These are phyloP conservation scores for Aspergillus coremiiformis DNA, from an alignment of 495 filamentous ascomycete species.

Conservation along the genomic window DNA sequence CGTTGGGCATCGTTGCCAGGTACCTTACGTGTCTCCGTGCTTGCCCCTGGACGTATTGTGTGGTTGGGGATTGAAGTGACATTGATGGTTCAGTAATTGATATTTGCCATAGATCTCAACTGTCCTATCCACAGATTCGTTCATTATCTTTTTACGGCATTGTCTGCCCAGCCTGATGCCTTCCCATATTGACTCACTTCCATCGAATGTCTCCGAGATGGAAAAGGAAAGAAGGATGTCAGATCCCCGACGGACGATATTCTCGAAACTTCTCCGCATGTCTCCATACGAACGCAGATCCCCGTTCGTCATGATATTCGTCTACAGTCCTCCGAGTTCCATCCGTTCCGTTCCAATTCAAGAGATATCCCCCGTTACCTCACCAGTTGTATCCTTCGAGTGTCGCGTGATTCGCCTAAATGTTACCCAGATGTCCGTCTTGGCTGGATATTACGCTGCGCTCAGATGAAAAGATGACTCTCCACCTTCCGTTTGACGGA, in stretches of 20 bases:
- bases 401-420: neutral
- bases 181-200: no score
- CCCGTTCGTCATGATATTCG: neutral
- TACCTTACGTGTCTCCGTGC: no score
- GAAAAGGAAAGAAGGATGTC: neutral
- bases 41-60: no score
- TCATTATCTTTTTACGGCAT: no score
- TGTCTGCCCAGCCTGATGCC: no score
- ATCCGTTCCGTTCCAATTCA: conserved; percentile 6
- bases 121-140: no score
- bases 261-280: neutral
- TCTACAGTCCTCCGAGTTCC: neutral
- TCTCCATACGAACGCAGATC: neutral
- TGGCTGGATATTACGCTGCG: neutral
- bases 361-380: conserved; percentile 7
- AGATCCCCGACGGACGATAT: neutral
- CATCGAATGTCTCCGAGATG: neutral
- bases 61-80: no score
- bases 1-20: no score
- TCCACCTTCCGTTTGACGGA: conserved; percentile 2
- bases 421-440: neutral
- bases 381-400: neutral
- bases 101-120: no score
- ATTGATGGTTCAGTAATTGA: no score
- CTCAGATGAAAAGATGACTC: conserved; percentile 6